These are phyloP conservation scores for Guillardia theta DNA, from an alignment of 78 protist genomes.

Conservation along the genomic window DNA sequence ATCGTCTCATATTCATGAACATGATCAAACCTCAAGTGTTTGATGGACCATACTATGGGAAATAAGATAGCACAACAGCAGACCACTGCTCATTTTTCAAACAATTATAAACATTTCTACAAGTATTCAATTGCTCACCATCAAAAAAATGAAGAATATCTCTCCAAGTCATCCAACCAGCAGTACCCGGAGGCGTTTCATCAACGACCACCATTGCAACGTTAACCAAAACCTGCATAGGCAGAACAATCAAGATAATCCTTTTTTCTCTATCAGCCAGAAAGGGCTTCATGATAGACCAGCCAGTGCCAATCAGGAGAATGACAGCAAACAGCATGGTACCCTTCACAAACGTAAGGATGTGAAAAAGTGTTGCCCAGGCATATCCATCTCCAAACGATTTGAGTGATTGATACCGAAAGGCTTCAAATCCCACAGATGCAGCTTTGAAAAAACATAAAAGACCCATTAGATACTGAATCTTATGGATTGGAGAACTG, in stretches of 20 bases:
- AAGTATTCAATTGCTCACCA: too few species aligned
- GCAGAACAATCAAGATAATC: constrained; percentile 67
- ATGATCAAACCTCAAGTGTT: too few species aligned
- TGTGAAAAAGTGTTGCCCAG: not conserved
- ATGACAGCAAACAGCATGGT: constrained; percentile 70
- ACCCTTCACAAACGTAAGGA: constrained; percentile 66
- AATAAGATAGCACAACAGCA: constrained; percentile 80
- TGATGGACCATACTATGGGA: constrained; percentile 82
- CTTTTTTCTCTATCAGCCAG: constrained; percentile 73
- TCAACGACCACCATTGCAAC: constrained; percentile 76
- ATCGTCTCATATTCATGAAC: too few species aligned
- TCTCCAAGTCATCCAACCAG: constrained; percentile 33
- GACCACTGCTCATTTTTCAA: too few species aligned
- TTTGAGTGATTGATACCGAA: not conserved
- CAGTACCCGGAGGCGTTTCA: constrained; percentile 74
- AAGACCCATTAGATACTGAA: not conserved
- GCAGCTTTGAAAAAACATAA: not conserved
- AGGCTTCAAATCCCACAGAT: not conserved
- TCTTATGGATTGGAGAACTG: too few species aligned
- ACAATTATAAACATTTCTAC: too few species aligned
- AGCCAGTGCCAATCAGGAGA: constrained; percentile 68
- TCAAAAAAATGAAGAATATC: constrained; percentile 74
- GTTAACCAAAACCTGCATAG: constrained; percentile 64
- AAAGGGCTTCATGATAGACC: constrained; percentile 75
- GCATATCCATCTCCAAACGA: not conserved